Conservation (phyloP, 176 grass and related monocot species). For the Zoysia japonica region DNA sequence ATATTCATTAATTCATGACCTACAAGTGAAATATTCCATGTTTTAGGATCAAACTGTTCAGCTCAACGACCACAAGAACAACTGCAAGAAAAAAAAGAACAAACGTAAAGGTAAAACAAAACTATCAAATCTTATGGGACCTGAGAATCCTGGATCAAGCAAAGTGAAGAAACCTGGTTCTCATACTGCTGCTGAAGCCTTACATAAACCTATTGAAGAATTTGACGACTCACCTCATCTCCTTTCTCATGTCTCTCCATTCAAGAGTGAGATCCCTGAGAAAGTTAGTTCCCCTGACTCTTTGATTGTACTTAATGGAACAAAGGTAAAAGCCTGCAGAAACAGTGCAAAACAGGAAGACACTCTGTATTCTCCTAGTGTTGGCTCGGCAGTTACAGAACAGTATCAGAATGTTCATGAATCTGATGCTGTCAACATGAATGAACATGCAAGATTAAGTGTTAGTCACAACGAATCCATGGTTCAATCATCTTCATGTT, state of each 20-base stretch:
- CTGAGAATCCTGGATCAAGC: conserved; percentile 47
- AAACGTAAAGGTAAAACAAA: conserved; percentile 83
- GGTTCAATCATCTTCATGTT: conserved; percentile 40
- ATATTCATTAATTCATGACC: conserved; percentile 34
- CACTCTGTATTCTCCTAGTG: conserved; percentile 30
- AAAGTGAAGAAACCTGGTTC: conserved; percentile 43
- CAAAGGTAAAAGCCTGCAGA: conserved; percentile 34
- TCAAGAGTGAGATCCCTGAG: conserved; percentile 38
- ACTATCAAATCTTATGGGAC: conserved; percentile 40
- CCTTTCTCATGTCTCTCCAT: conserved; percentile 28
- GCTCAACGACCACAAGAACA: conserved; percentile 51
- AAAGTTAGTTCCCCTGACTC: conserved; percentile 38
- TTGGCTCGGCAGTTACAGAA: conserved; percentile 26
- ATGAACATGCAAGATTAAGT: conserved; percentile 21
- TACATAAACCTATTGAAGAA: conserved; percentile 31
- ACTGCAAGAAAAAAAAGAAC: conserved; percentile 72
- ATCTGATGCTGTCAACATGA: conserved; percentile 28
- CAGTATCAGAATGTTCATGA: conserved; percentile 38
- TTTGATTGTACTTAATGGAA: conserved; percentile 32
- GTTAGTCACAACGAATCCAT: conserved; percentile 30
- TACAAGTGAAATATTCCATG: conserved; percentile 24
- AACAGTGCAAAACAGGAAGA: conserved; percentile 32
- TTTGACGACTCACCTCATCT: conserved; percentile 25
- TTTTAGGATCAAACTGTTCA: conserved; percentile 55
- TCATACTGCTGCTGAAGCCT: conserved; percentile 40